Evolutionary conservation across 331 rosid genomes (phyloP).

Genomic region (Ulmus americana): DNA sequence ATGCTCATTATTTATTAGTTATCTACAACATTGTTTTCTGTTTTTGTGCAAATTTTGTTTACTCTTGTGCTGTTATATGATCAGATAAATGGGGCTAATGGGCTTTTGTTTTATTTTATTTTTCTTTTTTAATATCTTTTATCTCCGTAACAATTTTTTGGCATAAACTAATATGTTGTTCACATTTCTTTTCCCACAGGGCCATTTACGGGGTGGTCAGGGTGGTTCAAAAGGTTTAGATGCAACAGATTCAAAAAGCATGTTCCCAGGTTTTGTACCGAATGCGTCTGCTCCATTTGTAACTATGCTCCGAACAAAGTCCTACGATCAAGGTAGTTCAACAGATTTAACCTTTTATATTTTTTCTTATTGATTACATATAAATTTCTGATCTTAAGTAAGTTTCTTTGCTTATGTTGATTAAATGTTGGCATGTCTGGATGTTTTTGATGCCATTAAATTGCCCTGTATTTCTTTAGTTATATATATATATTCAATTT

Average conservation of each 20-base stretch:
- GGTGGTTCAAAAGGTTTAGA: constrained; percentile 45
- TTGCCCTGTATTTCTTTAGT: no score
- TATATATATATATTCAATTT: no score
- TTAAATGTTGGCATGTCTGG: neutral
- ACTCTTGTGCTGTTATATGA: no score
- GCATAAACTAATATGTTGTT: neutral
- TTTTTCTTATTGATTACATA: constrained; percentile 8
- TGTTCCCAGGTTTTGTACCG: constrained; percentile 51
- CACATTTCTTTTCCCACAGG: constrained; percentile 20
- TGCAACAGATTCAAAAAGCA: constrained; percentile 49
- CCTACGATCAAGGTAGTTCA: constrained; percentile 61
- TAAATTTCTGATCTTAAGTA: neutral
- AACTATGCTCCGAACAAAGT: constrained; percentile 49
- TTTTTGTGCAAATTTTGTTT: neutral
- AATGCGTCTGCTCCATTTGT: constrained; percentile 43
- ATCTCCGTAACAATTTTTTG: no score
- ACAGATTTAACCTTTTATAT: neutral
- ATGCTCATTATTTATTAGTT: no score
- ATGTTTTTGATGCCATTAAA: neutral
- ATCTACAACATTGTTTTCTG: no score
- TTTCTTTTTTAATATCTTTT: no score
- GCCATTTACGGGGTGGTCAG: constrained; percentile 43
- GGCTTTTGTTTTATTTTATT: no score
- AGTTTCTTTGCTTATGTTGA: no score
- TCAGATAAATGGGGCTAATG: no score